Evolutionary conservation across 768 basidiomycete genomes (phyloP).

Genomic region (Boletus vinaceobasis): DNA sequence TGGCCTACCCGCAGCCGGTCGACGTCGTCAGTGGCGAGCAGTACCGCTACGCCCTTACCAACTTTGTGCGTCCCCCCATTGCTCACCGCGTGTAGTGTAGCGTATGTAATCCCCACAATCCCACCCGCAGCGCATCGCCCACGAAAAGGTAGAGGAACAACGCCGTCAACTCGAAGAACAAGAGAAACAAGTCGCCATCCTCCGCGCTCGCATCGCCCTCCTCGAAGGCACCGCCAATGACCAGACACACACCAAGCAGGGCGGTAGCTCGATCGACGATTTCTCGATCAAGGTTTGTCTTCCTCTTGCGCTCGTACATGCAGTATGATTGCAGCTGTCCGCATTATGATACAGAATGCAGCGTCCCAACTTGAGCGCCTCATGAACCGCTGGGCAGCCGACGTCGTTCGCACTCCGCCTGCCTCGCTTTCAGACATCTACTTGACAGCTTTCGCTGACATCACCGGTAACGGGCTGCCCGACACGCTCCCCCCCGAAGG

Average conservation of each 20-base stretch:
- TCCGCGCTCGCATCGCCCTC: constrained; percentile 65
- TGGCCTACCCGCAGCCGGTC: constrained; percentile 19
- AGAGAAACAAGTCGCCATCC: constrained; percentile 73
- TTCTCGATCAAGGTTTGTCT: constrained; percentile 77
- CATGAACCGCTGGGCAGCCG: constrained; percentile 87
- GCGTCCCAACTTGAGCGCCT: constrained; percentile 79
- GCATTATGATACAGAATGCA: constrained; percentile 51
- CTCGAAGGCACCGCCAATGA: constrained; percentile 62
- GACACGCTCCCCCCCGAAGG: constrained; percentile 41
- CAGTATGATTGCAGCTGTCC: neutral
- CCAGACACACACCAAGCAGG: constrained; percentile 30
- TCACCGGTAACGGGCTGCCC: constrained; percentile 42
- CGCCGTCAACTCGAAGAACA: constrained; percentile 76
- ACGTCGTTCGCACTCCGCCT: constrained; percentile 59
- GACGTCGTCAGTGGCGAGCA: constrained; percentile 53
- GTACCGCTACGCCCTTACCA: constrained; percentile 79
- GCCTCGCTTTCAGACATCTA: constrained; percentile 50
- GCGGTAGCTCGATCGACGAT: constrained; percentile 73
- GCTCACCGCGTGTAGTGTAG: neutral
- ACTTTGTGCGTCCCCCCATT: constrained; percentile 56
- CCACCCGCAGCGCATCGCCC: constrained; percentile 60
- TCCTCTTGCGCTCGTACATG: neutral
- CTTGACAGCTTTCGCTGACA: constrained; percentile 56
- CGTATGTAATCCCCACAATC: neutral
- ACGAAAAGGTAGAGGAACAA: constrained; percentile 86